Evolutionary conservation across 2,329 filamentous ascomycete genomes (phyloP).

Genomic region (Furcasterigmium sp.): DNA sequence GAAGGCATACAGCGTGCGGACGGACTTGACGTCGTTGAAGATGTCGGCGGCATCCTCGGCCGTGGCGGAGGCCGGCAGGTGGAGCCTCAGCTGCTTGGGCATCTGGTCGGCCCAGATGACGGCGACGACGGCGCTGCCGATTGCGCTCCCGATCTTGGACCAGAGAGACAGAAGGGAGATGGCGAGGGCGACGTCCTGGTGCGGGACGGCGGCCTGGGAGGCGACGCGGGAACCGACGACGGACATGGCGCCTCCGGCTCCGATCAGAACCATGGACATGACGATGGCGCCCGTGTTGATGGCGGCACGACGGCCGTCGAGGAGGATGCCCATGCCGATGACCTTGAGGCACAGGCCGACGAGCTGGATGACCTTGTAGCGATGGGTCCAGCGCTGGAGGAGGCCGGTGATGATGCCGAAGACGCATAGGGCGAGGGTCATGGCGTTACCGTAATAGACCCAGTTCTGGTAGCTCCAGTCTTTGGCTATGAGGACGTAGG

Average conservation of each 20-base stretch:
- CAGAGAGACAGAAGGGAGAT: constrained; percentile 7
- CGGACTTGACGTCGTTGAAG: constrained; percentile 6
- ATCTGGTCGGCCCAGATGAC: constrained; percentile 14
- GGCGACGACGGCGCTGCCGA: constrained; percentile 7
- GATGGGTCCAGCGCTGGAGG: constrained; percentile 7
- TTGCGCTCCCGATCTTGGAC: constrained; percentile 9
- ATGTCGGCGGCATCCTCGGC: constrained; percentile 14
- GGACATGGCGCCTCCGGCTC: constrained; percentile 38
- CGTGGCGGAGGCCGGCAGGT: constrained; percentile 15
- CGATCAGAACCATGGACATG: constrained; percentile 74
- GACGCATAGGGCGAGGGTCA: constrained; percentile 8
- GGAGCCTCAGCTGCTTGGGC: constrained; percentile 15
- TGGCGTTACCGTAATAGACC: constrained; percentile 10
- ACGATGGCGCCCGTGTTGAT: constrained; percentile 39
- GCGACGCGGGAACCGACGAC: constrained; percentile 9
- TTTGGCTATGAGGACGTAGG: constrained; percentile 9
- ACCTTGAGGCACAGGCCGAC: constrained; percentile 18
- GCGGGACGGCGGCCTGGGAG: constrained; percentile 6
- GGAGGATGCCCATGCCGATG: constrained; percentile 18
- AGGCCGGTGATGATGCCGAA: constrained; percentile 8
- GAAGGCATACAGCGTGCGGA: constrained; percentile 10
- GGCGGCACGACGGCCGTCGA: constrained; percentile 7
- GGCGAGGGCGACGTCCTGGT: constrained; percentile 8
- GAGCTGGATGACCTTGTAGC: constrained; percentile 9
- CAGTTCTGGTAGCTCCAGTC: constrained; percentile 9